Base-by-base conservation (phyloP, 2,329 filamentous ascomycete genomes). In the Ophiostoma ulmi region DNA sequence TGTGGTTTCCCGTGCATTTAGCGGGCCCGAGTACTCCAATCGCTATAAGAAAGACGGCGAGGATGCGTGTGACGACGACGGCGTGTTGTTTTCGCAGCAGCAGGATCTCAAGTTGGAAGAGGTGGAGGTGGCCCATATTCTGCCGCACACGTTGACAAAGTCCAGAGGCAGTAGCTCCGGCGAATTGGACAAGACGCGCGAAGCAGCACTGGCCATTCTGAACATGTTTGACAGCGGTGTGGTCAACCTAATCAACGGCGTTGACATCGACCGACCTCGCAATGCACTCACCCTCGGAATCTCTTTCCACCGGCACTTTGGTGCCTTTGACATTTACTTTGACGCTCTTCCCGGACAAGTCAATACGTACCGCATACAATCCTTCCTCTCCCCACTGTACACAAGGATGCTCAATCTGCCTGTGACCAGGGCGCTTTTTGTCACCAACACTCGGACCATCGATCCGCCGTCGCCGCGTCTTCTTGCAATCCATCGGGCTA, bases 161-260 rank as follows among this genome's bases (percentile, higher is more conserved):
- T n/a, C 44, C 31, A 13, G 35, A n/a, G 66, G 31, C 17, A 6
- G 4, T 3, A 31, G 55, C 7, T 22, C 38, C 22, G 58, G 65
- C 8, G 17, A 14, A 48, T 17, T 68, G 64, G 68, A 70, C 17
- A 31, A 71, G 72, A 20, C 74, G 71, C 78, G 79, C 72, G 71
- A 78, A 75, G 75, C 77, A 0, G 78, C 79, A 8, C 74, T 82
- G 11, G 74, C 75, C 22, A 78, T 82, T 55, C 77, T 82, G 1
- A 80, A 81, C 38, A 82, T 82, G 79, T 81, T 83, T 71, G 79
- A 82, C 71, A 74, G 68, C 41, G 78, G 77, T 36, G 75, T 78
- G 48, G 75, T 75, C 11, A 74, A 78, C 74, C 69, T 81, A 1
- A 81, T 82, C 67, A 76, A 81, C 63, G 80, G 80, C 67, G 69